These are phyloP conservation scores for Stephanodiscus minutulus DNA, from an alignment of 108 stramenopile species.

Conservation along the genomic window DNA sequence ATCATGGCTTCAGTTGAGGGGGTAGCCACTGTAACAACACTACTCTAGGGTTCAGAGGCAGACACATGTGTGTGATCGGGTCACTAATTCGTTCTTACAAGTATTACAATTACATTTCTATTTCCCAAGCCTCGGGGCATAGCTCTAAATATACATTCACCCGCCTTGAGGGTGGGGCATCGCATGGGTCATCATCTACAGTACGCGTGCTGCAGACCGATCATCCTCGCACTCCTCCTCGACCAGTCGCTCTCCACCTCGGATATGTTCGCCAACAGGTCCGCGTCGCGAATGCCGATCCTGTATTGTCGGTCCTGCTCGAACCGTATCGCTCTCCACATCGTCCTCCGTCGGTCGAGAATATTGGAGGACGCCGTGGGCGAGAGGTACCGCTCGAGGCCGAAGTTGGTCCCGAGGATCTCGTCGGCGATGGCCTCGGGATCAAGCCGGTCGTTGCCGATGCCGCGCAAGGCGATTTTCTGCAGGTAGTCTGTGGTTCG, in stretches of 20 bases:
- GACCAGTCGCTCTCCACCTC: constrained; percentile 1
- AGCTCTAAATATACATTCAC: too few species aligned
- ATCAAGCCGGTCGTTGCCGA: neutral
- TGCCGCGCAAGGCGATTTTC: neutral
- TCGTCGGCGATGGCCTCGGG: neutral
- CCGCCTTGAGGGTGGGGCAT: neutral
- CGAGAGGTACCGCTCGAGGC: neutral
- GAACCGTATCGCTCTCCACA: neutral
- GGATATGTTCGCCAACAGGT: neutral
- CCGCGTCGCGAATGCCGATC: neutral
- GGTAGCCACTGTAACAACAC: too few species aligned
- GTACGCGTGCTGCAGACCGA: neutral
- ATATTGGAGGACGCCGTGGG: neutral
- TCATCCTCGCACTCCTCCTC: neutral
- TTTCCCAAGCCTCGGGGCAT: too few species aligned
- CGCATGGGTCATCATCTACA: neutral
- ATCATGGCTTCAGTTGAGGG: too few species aligned
- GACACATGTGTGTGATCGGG: too few species aligned
- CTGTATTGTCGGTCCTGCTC: neutral
- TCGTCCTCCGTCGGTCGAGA: neutral
- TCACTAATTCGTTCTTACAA: too few species aligned
- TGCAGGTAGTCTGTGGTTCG: neutral
- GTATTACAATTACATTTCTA: too few species aligned
- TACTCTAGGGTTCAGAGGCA: too few species aligned
- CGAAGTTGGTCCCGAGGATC: neutral